phyloP scores from a whole-genome alignment of 768 basidiomycete species.

The Pleurotus ostreatus region DNA sequence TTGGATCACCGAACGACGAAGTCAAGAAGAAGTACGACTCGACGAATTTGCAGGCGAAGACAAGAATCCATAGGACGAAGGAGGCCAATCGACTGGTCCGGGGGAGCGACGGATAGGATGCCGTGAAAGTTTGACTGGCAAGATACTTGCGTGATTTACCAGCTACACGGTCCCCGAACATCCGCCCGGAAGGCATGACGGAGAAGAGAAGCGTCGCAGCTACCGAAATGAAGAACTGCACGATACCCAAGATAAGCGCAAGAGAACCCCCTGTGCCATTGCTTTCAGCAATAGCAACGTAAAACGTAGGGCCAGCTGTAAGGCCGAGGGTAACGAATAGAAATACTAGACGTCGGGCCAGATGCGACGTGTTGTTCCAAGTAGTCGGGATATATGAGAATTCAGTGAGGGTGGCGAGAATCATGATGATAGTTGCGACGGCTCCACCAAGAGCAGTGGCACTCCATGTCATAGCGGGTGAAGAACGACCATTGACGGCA shows the following conservation, averaged over 20 bases:
- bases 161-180: constrained; percentile 98
- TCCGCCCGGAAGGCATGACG: constrained; percentile 91
- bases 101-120: constrained; percentile 78
- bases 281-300: constrained; percentile 83
- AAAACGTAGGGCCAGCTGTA: constrained; percentile 91
- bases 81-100: constrained; percentile 71
- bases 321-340: constrained; percentile 85
- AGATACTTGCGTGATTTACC: constrained; percentile 96
- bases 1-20: constrained; percentile 89
- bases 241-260: constrained; percentile 89
- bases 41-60: constrained; percentile 94
- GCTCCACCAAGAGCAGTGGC: constrained; percentile 93
- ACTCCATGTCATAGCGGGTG: constrained; percentile 86
- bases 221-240: constrained; percentile 94
- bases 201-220: constrained; percentile 84
- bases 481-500: constrained; percentile 48
- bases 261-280: constrained; percentile 62
- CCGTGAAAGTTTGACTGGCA: constrained; percentile 97
- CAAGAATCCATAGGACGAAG: constrained; percentile 79
- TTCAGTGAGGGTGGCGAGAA: constrained; percentile 88
- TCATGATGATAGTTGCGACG: constrained; percentile 96
- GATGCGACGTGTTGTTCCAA: constrained; percentile 98
- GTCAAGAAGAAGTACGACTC: constrained; percentile 99
- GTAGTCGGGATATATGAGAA: constrained; percentile 98
- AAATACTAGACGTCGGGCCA: constrained; percentile 88